Evolutionary conservation across 768 basidiomycete species (phyloP).

Genomic region (Nidula microcarpa): DNA sequence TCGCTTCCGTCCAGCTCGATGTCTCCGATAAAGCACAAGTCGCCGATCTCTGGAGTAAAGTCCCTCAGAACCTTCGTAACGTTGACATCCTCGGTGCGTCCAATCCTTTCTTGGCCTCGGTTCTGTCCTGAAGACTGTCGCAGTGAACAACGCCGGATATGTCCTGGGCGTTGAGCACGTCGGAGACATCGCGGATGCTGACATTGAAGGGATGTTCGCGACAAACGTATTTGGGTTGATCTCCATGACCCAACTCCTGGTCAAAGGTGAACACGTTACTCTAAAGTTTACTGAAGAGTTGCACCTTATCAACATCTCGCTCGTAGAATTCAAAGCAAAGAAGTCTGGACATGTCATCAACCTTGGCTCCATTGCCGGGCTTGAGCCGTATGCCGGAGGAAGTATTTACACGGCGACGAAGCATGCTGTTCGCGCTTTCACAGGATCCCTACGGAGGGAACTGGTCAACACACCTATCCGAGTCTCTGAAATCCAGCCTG

Average conservation of each 20-base stretch:
- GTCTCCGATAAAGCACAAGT: conserved; percentile 76
- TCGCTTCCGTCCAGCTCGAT: conserved; percentile 72
- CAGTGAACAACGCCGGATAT: conserved; percentile 76
- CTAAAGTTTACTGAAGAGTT: neutral
- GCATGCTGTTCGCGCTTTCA: conserved; percentile 84
- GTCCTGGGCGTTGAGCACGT: conserved; percentile 87
- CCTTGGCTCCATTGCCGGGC: conserved; percentile 88
- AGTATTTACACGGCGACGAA: conserved; percentile 93
- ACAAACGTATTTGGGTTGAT: conserved; percentile 87
- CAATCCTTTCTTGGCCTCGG: neutral
- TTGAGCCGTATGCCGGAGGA: conserved; percentile 87
- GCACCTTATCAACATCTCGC: neutral
- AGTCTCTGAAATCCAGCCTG: conserved; percentile 93
- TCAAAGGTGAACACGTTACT: conserved; percentile 38
- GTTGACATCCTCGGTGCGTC: conserved; percentile 81
- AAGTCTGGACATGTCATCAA: conserved; percentile 90
- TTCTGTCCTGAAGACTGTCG: conserved; percentile 1
- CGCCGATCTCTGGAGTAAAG: conserved; percentile 62
- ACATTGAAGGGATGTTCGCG: conserved; percentile 80
- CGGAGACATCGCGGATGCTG: conserved; percentile 73
- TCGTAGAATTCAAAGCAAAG: conserved; percentile 73
- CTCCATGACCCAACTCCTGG: conserved; percentile 70
- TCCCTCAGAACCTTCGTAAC: conserved; percentile 65
- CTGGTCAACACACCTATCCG: conserved; percentile 91
- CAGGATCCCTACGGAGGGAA: conserved; percentile 75